These are phyloP conservation scores for Botrytis elliptica DNA, from an alignment of 2,329 filamentous ascomycete species.

Conservation along the genomic window DNA sequence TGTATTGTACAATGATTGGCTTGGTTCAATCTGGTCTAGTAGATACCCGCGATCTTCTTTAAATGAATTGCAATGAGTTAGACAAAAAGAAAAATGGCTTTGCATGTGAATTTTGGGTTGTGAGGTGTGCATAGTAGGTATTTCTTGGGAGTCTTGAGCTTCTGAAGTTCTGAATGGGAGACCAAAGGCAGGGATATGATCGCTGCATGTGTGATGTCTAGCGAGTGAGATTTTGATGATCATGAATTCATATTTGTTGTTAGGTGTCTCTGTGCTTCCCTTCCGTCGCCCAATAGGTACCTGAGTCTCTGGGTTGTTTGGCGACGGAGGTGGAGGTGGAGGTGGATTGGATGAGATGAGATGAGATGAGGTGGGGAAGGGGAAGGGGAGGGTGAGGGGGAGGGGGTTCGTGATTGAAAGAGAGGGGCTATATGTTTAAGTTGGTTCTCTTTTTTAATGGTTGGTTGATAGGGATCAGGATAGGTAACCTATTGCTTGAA, in stretches of 20 bases:
- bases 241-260: background rate
- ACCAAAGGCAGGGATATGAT: background rate
- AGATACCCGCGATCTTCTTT: slow-evolving; percentile 1
- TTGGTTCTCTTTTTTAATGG: too few relatives aligned
- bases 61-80: background rate
- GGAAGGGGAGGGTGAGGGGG: too few relatives aligned
- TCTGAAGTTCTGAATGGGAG: background rate
- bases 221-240: background rate
- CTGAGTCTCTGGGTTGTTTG: background rate
- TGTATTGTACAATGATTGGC: background rate
- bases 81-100: background rate
- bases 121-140: background rate
- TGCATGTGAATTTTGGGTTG: background rate
- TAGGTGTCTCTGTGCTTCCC: background rate
- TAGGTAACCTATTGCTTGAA: too few relatives aligned
- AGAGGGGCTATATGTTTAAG: too few relatives aligned
- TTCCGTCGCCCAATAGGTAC: background rate
- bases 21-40: background rate
- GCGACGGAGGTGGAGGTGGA: background rate
- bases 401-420: too few relatives aligned
- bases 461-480: too few relatives aligned
- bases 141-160: background rate
- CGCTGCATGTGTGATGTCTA: background rate
- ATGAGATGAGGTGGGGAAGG: too few relatives aligned
- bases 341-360: too few relatives aligned